phyloP scores from a whole-genome alignment of 805 yeast species.

The Candida sonorensis region DNA sequence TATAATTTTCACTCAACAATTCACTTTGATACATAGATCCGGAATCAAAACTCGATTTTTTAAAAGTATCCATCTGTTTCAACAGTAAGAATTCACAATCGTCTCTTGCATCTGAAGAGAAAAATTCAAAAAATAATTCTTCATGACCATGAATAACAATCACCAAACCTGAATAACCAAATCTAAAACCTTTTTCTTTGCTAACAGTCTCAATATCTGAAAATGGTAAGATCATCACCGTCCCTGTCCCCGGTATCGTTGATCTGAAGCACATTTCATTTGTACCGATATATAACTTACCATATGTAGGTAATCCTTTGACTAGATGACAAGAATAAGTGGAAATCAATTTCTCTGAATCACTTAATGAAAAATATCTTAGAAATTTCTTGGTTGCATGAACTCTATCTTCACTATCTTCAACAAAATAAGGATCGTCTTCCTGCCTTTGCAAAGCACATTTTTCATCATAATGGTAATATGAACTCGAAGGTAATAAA shows the following conservation, averaged over 20 bases:
- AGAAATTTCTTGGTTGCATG: slow-evolving; percentile 54
- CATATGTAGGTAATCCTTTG: slow-evolving; percentile 72
- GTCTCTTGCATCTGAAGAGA: slow-evolving; percentile 56
- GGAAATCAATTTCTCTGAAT: slow-evolving; percentile 46
- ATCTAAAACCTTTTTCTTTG: slow-evolving; percentile 60
- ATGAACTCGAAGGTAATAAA: slow-evolving; percentile 16
- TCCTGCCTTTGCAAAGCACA: slow-evolving; percentile 31
- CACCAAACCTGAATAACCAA: slow-evolving; percentile 66
- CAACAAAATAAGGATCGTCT: slow-evolving; percentile 45
- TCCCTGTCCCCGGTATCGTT: slow-evolving; percentile 66
- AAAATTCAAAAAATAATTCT: slow-evolving; percentile 71
- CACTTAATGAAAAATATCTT: slow-evolving; percentile 56
- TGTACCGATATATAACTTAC: slow-evolving; percentile 70
- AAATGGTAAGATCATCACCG: slow-evolving; percentile 79
- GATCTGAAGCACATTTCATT: slow-evolving; percentile 74
- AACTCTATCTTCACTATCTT: slow-evolving; percentile 34
- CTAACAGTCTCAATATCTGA: slow-evolving; percentile 63
- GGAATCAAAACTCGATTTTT: slow-evolving; percentile 16
- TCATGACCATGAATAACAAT: slow-evolving; percentile 68
- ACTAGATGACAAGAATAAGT: slow-evolving; percentile 66
- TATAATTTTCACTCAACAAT: slow-evolving; percentile 22
- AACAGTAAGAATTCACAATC: slow-evolving; percentile 58
- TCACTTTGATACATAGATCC: slow-evolving; percentile 8
- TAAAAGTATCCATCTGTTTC: slow-evolving; percentile 40
- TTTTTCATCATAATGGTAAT: slow-evolving; percentile 47